phyloP scores from a whole-genome alignment of 2,329 filamentous ascomycete genomes.

The Fusarium austroafricanum region DNA sequence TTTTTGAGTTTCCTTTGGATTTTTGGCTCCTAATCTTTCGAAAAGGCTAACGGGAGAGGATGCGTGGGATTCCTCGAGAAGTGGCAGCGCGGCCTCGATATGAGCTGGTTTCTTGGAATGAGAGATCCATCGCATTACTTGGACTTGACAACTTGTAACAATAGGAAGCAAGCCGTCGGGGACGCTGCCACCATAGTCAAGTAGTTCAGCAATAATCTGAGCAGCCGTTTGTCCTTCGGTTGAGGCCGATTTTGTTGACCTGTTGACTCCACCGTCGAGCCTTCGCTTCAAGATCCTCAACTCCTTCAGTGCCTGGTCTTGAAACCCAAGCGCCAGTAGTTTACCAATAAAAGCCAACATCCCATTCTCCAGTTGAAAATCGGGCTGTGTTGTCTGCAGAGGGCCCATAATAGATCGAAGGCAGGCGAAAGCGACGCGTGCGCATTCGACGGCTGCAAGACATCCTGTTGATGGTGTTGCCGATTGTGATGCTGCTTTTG shows the following conservation, averaged over 20 bases:
- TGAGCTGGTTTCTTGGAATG: constrained; percentile 68
- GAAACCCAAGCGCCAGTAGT: constrained; percentile 71
- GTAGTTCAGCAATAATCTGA: constrained; percentile 64
- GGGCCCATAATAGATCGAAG: constrained; percentile 69
- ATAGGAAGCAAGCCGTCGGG: constrained; percentile 62
- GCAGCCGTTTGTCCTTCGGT: constrained; percentile 48
- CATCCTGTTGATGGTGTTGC: constrained; percentile 57
- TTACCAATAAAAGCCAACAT: constrained; percentile 77
- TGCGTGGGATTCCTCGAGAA: constrained; percentile 63
- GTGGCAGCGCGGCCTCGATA: constrained; percentile 67
- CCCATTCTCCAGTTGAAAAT: constrained; percentile 77
- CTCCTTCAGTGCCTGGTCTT: constrained; percentile 77
- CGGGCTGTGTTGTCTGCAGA: constrained; percentile 65
- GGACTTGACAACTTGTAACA: constrained; percentile 72
- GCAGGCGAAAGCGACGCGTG: constrained; percentile 73
- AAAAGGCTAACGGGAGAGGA: constrained; percentile 71
- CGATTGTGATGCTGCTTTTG: constrained; percentile 50
- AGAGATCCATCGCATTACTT: constrained; percentile 72
- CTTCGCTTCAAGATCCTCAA: constrained; percentile 73
- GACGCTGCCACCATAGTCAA: constrained; percentile 68
- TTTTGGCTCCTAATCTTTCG: constrained; percentile 56
- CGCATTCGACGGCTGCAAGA: constrained; percentile 74
- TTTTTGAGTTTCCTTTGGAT: constrained; percentile 64
- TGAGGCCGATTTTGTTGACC: constrained; percentile 46
- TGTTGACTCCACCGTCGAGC: constrained; percentile 60